A percentile compares a stretch with the other conserved stretches of the same genome.
phyloP scores from a whole-genome alignment of 1,284 basidiomycete species.

The Ustilago tritici region DNA sequence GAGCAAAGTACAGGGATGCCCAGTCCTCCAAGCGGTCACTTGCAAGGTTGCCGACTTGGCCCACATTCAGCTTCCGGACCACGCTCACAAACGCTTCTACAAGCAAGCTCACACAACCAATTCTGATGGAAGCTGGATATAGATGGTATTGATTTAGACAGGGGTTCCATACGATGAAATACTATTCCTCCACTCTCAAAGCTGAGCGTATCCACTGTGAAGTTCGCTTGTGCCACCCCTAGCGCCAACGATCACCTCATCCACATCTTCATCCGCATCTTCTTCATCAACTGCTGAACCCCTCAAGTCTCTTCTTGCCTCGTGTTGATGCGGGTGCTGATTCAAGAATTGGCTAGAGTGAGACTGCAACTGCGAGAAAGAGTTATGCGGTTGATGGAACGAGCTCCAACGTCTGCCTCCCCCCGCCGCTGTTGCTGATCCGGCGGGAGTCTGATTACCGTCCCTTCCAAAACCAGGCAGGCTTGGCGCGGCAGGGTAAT shows the following conservation, averaged over 20 bases:
- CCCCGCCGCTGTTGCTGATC: neutral
- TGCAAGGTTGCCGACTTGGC: no score
- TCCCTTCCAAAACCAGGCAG: neutral
- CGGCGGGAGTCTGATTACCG: neutral
- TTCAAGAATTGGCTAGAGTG: constrained; percentile 11
- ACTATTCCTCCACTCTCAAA: neutral
- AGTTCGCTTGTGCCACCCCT: neutral
- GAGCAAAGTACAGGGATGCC: no score
- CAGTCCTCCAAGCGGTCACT: no score
- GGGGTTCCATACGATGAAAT: no score
- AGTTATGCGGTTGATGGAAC: constrained; percentile 37
- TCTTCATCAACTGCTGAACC: constrained; percentile 41
- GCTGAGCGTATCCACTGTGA: constrained; percentile 24
- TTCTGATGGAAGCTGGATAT: no score
- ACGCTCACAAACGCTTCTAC: no score
- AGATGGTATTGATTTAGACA: no score
- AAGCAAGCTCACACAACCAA: no score
- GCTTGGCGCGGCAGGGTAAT: constrained; percentile 13
- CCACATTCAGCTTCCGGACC: no score
- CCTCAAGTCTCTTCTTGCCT: constrained; percentile 14
- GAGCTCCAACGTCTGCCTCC: constrained; percentile 27
- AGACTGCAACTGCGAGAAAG: constrained; percentile 8
- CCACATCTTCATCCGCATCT: constrained; percentile 35
- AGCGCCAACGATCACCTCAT: neutral
- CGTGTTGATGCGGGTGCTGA: neutral